A percentile compares a stretch with the other conserved stretches of the same genome.
These are phyloP conservation scores for Fraxinus xanthoxyloides DNA, from an alignment of 305 asterid species.

Conservation along the genomic window DNA sequence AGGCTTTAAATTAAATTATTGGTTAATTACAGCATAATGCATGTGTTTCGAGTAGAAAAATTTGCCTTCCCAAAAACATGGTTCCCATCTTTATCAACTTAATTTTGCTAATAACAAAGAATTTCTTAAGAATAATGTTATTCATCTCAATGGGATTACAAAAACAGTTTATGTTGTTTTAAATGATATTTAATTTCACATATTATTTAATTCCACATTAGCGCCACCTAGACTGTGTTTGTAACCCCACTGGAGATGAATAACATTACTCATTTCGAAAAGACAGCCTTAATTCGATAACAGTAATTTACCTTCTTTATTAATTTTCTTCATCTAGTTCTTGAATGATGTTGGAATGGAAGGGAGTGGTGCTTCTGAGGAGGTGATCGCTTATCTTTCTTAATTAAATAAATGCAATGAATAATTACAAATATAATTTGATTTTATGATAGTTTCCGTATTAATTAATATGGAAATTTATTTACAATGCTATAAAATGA, in stretches of 20 bases:
- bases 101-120: slow-evolving; percentile 11
- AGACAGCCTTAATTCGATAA: slow-evolving; percentile 26
- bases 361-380: slow-evolving; percentile 28
- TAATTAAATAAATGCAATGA: slow-evolving; percentile 13
- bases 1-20: slow-evolving; percentile 20
- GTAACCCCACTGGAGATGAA: too few relatives aligned
- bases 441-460: too few relatives aligned
- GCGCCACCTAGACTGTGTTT: too few relatives aligned
- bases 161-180: too few relatives aligned
- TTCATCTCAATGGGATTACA: too few relatives aligned
- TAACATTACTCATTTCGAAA: too few relatives aligned
- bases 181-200: too few relatives aligned
- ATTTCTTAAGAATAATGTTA: too few relatives aligned
- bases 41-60: slow-evolving; percentile 19
- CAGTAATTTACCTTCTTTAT: background rate
- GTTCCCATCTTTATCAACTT: slow-evolving; percentile 23
- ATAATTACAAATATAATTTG: background rate
- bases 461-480: too few relatives aligned
- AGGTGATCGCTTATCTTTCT: slow-evolving; percentile 21
- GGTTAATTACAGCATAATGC: slow-evolving; percentile 4
- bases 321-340: slow-evolving; percentile 18
- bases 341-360: slow-evolving; percentile 33
- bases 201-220: too few relatives aligned
- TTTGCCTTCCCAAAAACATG: background rate
- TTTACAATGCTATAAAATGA: too few relatives aligned